Evolutionary conservation across 306 rosid genomes (phyloP).

Genomic region (Abrus pulchellus): DNA sequence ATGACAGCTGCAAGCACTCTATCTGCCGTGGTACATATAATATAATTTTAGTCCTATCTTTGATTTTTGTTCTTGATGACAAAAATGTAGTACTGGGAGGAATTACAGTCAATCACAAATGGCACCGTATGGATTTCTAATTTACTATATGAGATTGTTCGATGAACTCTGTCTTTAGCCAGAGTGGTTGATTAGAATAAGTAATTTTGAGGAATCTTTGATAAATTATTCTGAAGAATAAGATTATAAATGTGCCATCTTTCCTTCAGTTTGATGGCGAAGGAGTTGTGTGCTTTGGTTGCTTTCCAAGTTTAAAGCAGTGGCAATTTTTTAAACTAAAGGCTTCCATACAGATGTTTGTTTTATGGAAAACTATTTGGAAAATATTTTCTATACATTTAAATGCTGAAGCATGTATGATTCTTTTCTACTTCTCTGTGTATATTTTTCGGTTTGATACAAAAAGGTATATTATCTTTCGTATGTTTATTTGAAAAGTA

Average conservation of each 20-base stretch:
- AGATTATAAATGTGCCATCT: slow-evolving; percentile 9
- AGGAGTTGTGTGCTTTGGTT: not conserved
- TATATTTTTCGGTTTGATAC: not conserved
- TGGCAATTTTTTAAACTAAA: slow-evolving; percentile 12
- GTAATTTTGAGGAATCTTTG: not conserved
- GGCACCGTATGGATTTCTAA: not conserved
- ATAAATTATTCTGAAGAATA: not conserved
- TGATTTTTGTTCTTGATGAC: slow-evolving; percentile 32
- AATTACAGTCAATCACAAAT: slow-evolving; percentile 23
- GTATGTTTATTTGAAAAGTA: not conserved
- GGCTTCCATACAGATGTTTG: not conserved
- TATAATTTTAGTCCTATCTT: slow-evolving; percentile 28
- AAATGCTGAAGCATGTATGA: not conserved
- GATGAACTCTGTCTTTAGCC: not conserved
- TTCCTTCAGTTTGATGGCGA: slow-evolving; percentile 6
- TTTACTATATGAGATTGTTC: slow-evolving; percentile 5
- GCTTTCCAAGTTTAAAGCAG: not conserved
- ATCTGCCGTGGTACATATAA: slow-evolving; percentile 77
- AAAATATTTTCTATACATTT: not conserved
- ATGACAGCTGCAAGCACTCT: slow-evolving; percentile 93
- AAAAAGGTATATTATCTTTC: not conserved
- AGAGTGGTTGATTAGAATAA: not conserved
- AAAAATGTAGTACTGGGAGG: not conserved
- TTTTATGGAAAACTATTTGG: slow-evolving; percentile 4
- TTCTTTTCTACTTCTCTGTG: not conserved